Evolutionary conservation across 495 filamentous ascomycete genomes (phyloP).

Genomic region (Tuber umbilicatum): DNA sequence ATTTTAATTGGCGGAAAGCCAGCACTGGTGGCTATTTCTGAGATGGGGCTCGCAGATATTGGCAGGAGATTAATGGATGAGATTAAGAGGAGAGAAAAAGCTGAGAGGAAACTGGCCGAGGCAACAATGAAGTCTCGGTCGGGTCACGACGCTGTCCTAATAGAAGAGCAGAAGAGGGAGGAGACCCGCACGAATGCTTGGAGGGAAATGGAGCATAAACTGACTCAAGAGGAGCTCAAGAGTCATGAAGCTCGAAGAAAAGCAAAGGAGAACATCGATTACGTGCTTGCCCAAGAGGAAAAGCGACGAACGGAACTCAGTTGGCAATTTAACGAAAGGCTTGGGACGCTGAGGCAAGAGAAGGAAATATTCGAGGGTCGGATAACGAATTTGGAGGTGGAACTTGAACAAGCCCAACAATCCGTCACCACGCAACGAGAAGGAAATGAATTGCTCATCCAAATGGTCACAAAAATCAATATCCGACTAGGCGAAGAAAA

Average conservation of each 20-base stretch:
- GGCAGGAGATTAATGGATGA: conserved; percentile 29
- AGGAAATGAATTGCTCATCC: conserved; percentile 35
- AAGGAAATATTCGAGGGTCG: conserved; percentile 27
- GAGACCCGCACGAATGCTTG: conserved; percentile 17
- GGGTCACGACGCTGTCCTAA: conserved; percentile 20
- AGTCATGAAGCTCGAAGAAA: conserved; percentile 21
- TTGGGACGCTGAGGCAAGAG: conserved; percentile 22
- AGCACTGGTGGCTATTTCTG: conserved; percentile 14
- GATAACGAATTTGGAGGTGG: conserved; percentile 14
- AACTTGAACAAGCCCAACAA: conserved; percentile 23
- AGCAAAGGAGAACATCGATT: conserved; percentile 27
- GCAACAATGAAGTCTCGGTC: conserved; percentile 9
- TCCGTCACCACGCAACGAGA: conserved; percentile 22
- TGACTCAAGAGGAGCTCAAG: conserved; percentile 19
- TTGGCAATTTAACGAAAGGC: conserved; percentile 26
- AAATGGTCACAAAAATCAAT: conserved; percentile 36
- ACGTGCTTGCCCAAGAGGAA: conserved; percentile 28
- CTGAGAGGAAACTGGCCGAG: conserved; percentile 27
- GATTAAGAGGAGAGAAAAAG: conserved; percentile 23
- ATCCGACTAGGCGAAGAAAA: conserved; percentile 39
- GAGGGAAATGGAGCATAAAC: conserved; percentile 26
- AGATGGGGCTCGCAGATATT: conserved; percentile 29
- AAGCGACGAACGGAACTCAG: conserved; percentile 32
- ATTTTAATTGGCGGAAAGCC: conserved; percentile 12
- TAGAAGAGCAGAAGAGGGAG: conserved; percentile 21